Evolutionary conservation across 306 rosid species (phyloP).

Genomic region (Begonia fuchsioides): DNA sequence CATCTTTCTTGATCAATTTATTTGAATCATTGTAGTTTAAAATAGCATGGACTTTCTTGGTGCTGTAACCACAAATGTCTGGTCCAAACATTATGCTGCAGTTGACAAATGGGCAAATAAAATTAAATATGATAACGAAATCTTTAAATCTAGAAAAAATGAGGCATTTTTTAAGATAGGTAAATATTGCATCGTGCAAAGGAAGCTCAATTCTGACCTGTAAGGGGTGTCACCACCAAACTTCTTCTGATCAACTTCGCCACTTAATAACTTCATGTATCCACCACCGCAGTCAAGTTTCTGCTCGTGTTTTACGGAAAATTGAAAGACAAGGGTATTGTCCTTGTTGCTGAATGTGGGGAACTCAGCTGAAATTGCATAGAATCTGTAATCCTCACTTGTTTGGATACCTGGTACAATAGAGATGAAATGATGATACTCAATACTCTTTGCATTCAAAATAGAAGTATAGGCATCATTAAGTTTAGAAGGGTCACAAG

Average conservation of each 20-base stretch:
- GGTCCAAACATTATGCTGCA: slow-evolving; percentile 99
- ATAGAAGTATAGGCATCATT: no score
- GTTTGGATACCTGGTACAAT: slow-evolving; percentile 75
- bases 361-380: slow-evolving; percentile 88
- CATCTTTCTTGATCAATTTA: slow-evolving; percentile 95
- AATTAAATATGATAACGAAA: background rate
- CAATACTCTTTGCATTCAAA: background rate
- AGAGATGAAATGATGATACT: background rate
- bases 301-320: slow-evolving; percentile 94
- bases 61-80: slow-evolving; percentile 94
- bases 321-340: slow-evolving; percentile 74
- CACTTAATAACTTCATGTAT: slow-evolving; percentile 86
- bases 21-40: slow-evolving; percentile 64
- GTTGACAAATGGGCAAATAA: slow-evolving; percentile 14
- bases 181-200: background rate
- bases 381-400: slow-evolving; percentile 90
- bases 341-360: slow-evolving; percentile 97
- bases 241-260: slow-evolving; percentile 88
- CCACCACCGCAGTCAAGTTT: slow-evolving; percentile 99
- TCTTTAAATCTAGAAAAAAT: background rate
- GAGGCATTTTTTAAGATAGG: background rate
- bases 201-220: slow-evolving; percentile 40
- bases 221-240: slow-evolving; percentile 96
- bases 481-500: background rate
- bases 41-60: slow-evolving; percentile 98